Base-by-base conservation (phyloP, 2,329 filamentous ascomycete genomes). In the Colletotrichum aenigma region DNA sequence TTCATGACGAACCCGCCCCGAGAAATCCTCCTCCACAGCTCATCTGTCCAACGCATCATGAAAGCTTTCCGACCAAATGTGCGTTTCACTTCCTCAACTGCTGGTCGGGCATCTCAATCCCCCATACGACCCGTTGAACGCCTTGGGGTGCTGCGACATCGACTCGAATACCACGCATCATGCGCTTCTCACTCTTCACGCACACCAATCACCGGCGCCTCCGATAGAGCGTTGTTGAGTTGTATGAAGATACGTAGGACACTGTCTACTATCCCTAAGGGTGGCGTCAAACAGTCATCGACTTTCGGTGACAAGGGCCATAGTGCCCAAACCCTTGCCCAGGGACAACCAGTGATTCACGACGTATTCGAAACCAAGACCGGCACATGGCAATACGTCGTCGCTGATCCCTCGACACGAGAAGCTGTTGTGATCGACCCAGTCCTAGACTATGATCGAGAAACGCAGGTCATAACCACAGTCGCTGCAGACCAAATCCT, bases 391-490 rank as follows among this genome's bases (percentile, higher is more conserved):
- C 91, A 93, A 79, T 92, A 92, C 76, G 78, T 93, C 1, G 87
- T 93, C 2, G 89, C 87, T 1, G 91, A 93, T 75, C 87, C 89
- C 0, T 73, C 79, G 0, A 91, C 89, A 0, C 80, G 78, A 2
- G 79, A 79, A 0, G 89, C 91, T 2, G 88, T 87, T 71, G 90
- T 93, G 67, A 92, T 94, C 78, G 92, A 94, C 78, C 85, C 92
- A 0, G 92, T 94, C 0, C 80, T 93, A 4, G 88, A 93, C 80
- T 93, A 88, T 75, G 87, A 92, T 61, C 85, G 86, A 0, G 68
- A 78, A 24, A 84, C 78, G 1, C 79, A 81, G 55, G 76, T 77
- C 3, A 85, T 93, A 74, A 85, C 81, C 7, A 93, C 91, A 0
- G 62, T 78, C 1, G 84, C 88, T 0, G 92, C 92, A 3, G 90